Evolutionary conservation across 2,329 filamentous ascomycete genomes (phyloP), one percentile per base, ranked within the genome.

Genomic region (Rutstroemia sp.): DNA sequence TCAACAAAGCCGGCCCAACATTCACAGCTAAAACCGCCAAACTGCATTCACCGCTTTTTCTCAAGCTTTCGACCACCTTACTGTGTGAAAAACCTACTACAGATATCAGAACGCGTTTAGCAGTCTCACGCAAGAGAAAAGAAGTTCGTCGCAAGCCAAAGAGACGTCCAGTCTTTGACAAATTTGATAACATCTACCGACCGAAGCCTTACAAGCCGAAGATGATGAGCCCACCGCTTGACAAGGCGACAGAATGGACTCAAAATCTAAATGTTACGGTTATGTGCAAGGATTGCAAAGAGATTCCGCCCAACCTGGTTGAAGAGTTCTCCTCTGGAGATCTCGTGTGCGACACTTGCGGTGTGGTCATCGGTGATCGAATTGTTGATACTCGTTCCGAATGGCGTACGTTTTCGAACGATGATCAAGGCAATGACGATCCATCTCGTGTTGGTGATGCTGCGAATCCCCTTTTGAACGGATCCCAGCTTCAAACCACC

Each of bases 351-450:
- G 88, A 82, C 57, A 90, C 87, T 60, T 99, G 94, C 68, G 94
- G 94, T 39, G 79, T 96, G 37, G 94, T 99, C 5, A 81, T 99
- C 30, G 88, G 88, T 58, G 88, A 92, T 68, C 87, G 90, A 63
- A 91, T 94, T 70, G 92, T 99, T 68, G 95, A 99, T 70, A 95
- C 89, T 59, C 88, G 95, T 60, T 96, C 91, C 48, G 94, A 99
- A 75, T 99, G 94, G 94, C 89, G 94, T 70, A 99, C 94, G 0
- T 99, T 99, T 75, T 91, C 92, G 69, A 97, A 97, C 70, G 94
- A 99, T 69, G 95, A 99, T 70, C 90, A 96, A 72, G 90, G 89
- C 68, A 92, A 89, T 68, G 95, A 97, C 66, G 94, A 99, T 64
- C 94, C 95, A 4, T 96, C 91, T 58, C 94, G 94, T 90, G 92